phyloP scores from a whole-genome alignment of 208 protist species.

The Lotmaria passim region DNA sequence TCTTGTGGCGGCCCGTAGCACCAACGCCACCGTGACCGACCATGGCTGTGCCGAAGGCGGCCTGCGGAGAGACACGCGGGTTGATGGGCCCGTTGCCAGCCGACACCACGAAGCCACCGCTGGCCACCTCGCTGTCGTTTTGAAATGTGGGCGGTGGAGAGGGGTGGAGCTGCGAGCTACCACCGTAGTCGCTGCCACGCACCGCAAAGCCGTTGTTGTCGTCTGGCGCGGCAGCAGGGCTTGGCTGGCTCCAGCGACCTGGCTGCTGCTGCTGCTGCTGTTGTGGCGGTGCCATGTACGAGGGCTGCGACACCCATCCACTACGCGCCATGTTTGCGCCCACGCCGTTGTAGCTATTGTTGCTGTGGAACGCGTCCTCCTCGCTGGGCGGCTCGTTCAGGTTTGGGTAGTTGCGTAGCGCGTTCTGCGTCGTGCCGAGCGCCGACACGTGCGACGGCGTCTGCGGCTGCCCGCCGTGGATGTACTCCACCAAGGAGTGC shows the following conservation, averaged over 20 bases:
- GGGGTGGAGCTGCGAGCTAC: not conserved
- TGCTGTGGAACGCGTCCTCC: conserved; percentile 10
- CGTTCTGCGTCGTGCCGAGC: conserved; percentile 20
- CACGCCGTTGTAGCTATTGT: conserved; percentile 4
- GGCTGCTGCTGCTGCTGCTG: not conserved
- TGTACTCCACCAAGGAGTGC: conserved; percentile 53
- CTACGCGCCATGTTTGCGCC: not conserved
- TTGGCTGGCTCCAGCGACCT: conserved; percentile 2
- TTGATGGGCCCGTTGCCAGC: not conserved
- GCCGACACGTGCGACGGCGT: conserved; percentile 16
- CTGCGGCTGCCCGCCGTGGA: conserved; percentile 59
- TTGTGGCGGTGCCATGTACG: conserved; percentile 19
- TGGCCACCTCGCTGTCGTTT: not conserved
- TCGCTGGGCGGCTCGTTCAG: conserved; percentile 38
- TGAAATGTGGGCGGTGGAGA: not conserved
- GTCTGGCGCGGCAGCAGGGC: not conserved
- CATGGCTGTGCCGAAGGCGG: not conserved
- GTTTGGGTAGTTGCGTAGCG: conserved; percentile 63
- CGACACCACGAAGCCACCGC: conserved; percentile 20
- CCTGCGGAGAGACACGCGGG: not conserved
- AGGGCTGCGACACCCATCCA: not conserved
- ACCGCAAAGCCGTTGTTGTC: conserved; percentile 12
- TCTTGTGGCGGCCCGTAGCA: conserved; percentile 32
- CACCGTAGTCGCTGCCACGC: not conserved
- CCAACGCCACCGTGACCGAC: not conserved